Conservation (phyloP, 2,329 filamentous ascomycete genomes). For the Paracoccidioides brasiliensis region DNA sequence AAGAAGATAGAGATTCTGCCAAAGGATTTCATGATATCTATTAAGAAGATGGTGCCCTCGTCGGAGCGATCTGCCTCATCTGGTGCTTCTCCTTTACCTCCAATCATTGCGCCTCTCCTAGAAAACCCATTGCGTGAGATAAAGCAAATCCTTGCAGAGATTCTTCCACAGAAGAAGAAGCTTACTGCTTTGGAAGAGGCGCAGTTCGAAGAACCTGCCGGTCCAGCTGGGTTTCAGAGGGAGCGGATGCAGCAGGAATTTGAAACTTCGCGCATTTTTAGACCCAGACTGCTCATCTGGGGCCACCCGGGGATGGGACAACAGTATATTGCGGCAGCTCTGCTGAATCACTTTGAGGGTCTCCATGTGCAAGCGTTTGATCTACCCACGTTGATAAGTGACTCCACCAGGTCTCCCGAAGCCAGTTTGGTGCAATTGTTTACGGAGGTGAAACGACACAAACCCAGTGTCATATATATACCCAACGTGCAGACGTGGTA, state of each 20-base stretch:
- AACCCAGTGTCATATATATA: conserved; percentile 90
- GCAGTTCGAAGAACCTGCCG: conserved; percentile 74
- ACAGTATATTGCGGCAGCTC: conserved; percentile 68
- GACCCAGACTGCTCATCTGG: conserved; percentile 71
- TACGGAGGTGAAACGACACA: conserved; percentile 82
- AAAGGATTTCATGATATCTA: conserved; percentile 92
- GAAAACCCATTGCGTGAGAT: conserved; percentile 59
- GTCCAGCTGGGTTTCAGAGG: conserved; percentile 69
- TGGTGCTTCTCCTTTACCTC: conserved; percentile 67
- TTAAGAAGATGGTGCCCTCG: conserved; percentile 92
- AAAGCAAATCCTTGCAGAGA: conserved; percentile 53
- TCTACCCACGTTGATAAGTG: conserved; percentile 71
- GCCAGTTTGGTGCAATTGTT: conserved; percentile 84
- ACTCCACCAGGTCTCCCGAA: conserved; percentile 67
- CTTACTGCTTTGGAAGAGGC: conserved; percentile 86
- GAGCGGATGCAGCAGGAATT: conserved; percentile 70
- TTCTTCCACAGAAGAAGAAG: conserved; percentile 75
- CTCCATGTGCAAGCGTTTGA: conserved; percentile 93
- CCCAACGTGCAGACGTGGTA: conserved; percentile 87
- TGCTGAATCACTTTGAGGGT: conserved; percentile 84
- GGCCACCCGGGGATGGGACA: conserved; percentile 89
- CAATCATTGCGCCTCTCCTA: conserved; percentile 68
- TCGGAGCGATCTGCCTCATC: conserved; percentile 83
- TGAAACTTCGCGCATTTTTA: conserved; percentile 74
- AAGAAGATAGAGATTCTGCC: conserved; percentile 73